Base-by-base conservation (phyloP, 768 basidiomycete species). In the Podaxis sp. region DNA sequence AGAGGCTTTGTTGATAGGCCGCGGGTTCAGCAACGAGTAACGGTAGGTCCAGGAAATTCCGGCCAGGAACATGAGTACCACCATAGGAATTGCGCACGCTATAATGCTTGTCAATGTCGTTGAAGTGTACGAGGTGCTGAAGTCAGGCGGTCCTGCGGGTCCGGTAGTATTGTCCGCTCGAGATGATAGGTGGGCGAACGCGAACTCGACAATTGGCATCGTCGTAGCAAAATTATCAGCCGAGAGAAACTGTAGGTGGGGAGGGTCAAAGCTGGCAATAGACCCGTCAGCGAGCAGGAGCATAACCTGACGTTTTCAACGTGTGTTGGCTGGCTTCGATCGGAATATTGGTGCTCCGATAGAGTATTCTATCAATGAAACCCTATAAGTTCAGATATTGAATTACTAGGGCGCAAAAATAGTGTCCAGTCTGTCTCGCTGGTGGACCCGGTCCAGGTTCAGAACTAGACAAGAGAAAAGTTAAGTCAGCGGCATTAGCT, bases 41-140 rank as follows among this genome's bases (percentile, higher is more conserved):
- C 78, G 76, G 63, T 81, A 79, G 6, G 77, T 73, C 74, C 82
- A 77, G 18, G 81, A 80, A 32, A 87, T 65, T 10, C 75, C 75
- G 16, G 76, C 79, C 60, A 85, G 72, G 68, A 86, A 88, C 23
- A 79, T 71, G 25, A 82, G 63, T 7, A 67, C 74, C 27, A 79
- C 63, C 66, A 76, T 68, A 0, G 74, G 70, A 4, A 71, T 67
- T 10, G 74, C 62, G 47, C 75, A 76, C 44, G 73, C 74, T 46
- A 76, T 68, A 54, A 77, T 63, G 56, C 71, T 73, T 2, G 74
- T 76, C 0, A 72, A 65, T 4, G 76, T 75, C 35, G 72, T 74
- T 1, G 74, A 72, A 23, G 75, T 60, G 56, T 77, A 75, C 10
- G 65, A 59, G 6, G 57, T 68, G 14, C 69, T 60, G 28, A 60